These are phyloP conservation scores for Onygenales sp. DNA, from an alignment of 2,329 filamentous ascomycete species.

Conservation along the genomic window DNA sequence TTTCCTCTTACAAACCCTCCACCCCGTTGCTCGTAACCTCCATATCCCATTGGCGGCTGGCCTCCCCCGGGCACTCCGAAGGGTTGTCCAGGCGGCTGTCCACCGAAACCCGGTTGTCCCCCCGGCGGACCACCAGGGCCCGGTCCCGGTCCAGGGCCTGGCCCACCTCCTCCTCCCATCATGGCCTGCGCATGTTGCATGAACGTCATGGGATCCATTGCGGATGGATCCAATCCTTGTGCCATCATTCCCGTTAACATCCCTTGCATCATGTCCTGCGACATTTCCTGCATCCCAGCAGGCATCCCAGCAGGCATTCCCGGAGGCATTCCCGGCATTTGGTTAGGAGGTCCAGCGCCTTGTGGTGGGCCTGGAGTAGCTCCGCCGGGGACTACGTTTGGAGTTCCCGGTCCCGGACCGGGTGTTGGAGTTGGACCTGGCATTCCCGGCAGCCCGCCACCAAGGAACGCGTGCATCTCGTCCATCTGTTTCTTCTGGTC, in stretches of 20 bases:
- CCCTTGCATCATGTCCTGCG: conserved; percentile 49
- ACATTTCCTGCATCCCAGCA: conserved; percentile 41
- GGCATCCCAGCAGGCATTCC: conserved; percentile 37
- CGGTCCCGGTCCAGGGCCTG: background rate
- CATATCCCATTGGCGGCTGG: conserved; percentile 34
- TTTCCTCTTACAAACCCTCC: conserved; percentile 29
- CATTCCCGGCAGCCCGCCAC: conserved; percentile 29
- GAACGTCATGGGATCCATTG: conserved; percentile 46
- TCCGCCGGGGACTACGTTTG: background rate
- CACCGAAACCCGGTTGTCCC: conserved; percentile 25
- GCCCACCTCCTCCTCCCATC: conserved; percentile 34
- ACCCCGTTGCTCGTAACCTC: conserved; percentile 29
- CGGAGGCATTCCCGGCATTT: conserved; percentile 28
- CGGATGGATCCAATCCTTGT: conserved; percentile 43
- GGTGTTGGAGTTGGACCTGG: conserved; percentile 16
- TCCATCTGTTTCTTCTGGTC: conserved; percentile 65
- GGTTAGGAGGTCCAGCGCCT: conserved; percentile 7
- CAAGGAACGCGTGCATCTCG: conserved; percentile 53
- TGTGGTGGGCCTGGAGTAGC: conserved; percentile 7
- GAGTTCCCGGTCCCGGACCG: conserved; percentile 10
- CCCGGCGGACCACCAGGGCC: conserved; percentile 23
- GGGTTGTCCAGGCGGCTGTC: conserved; percentile 23
- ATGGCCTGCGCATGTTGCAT: conserved; percentile 45
- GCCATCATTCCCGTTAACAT: conserved; percentile 48
- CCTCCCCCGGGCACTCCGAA: conserved; percentile 27